Conservation (phyloP, 495 filamentous ascomycete species). For the Schizothecium vesticola region DNA sequence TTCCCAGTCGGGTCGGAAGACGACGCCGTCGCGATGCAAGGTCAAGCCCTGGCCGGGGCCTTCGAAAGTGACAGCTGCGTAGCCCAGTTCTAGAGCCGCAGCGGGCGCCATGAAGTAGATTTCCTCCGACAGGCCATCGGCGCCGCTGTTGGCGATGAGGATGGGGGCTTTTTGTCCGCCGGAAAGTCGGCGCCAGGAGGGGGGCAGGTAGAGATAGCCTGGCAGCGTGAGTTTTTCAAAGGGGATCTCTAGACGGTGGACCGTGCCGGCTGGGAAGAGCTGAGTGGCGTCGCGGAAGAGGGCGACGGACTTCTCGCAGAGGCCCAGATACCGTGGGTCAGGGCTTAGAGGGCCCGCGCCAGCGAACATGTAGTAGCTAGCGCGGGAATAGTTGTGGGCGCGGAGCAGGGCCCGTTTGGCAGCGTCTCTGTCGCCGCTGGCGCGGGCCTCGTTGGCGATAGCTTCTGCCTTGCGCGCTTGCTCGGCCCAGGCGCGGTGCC, state of each 20-base stretch:
- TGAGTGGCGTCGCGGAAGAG: conserved; percentile 21
- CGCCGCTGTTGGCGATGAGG: conserved; percentile 36
- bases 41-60: conserved; percentile 48
- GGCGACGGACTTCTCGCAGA: conserved; percentile 14
- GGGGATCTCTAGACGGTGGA: conserved; percentile 33
- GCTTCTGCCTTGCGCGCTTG: conserved; percentile 27
- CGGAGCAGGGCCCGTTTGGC: conserved; percentile 35
- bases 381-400: conserved; percentile 39
- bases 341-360: conserved; percentile 2
- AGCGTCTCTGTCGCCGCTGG: conserved; percentile 16
- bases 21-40: conserved; percentile 24
- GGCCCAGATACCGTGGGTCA: conserved; percentile 18
- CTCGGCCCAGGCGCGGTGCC: conserved; percentile 33
- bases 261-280: conserved; percentile 8
- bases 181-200: conserved; percentile 8
- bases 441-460: conserved; percentile 28
- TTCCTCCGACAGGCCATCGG: conserved; percentile 45
- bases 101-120: conserved; percentile 32
- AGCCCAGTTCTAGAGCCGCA: conserved; percentile 32
- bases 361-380: conserved; percentile 32
- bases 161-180: conserved; percentile 33
- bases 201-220: conserved; percentile 40
- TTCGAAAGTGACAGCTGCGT: conserved; percentile 45
- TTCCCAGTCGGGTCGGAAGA: conserved; percentile 37
- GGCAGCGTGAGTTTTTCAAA: conserved; percentile 34